Base-by-base conservation (phyloP, 495 filamentous ascomycete genomes). In the Aspergillus nidulans region DNA sequence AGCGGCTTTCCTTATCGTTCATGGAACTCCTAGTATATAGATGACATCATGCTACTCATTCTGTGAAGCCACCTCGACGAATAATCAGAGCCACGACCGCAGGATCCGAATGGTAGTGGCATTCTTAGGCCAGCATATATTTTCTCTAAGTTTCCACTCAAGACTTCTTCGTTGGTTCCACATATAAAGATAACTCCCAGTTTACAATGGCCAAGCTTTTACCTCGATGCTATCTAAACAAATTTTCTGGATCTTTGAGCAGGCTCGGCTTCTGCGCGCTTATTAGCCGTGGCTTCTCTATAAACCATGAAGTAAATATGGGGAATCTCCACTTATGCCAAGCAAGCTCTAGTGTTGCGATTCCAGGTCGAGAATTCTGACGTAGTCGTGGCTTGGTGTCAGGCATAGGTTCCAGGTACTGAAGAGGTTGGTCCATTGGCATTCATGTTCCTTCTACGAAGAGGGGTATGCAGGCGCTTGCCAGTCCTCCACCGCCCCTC, bases 401-500 rank as follows among this genome's bases (percentile, higher is more conserved):
- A 26, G 21, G 20, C 42, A 45, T 16, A 28, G 46, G 38, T 13
- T 21, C 18, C 47, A 45, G 16, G 40, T 50, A 41, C 47, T 26
- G 13, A 28, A 57, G 68, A 67, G 47, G 62, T n/a, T n/a, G n/a
- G n/a, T n/a, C n/a, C n/a, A n/a, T n/a, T 57, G 56, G 15, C 20
- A 52, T 28, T 45, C 16, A 55, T 55, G 52, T 43, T 41, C 25
- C 56, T 39, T 42, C 26, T 54, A 19, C 49, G 65, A 63, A 64
- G 63, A 67, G 56, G 64, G 60, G 62, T 60, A 61, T 63, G 60
- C 62, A 67, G 52, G 65, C 68, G 67, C 52, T 58, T 64, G 44
- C 58, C 59, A 52, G 55, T 32, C 38, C 64, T 68, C 64, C 59
- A 50, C 62, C 68, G 63, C 65, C 64, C 63, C 63, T 67, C 63